These are phyloP conservation scores for Dittrichia graveolens DNA, from an alignment of 129 eudicot species.

Conservation along the genomic window DNA sequence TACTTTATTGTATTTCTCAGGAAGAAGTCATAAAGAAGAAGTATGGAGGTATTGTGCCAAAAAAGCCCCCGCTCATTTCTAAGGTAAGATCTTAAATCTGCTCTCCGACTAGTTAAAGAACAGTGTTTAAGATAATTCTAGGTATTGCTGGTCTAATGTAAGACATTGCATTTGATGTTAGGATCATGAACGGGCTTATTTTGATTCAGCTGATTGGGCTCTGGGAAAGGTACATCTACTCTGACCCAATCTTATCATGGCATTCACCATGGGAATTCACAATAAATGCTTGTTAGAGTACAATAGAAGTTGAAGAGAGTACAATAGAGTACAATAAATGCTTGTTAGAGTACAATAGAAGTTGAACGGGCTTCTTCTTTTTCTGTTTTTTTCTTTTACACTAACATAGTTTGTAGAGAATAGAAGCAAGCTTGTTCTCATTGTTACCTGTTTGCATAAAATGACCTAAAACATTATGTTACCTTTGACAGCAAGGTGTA, in stretches of 20 bases:
- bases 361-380: too few relatives aligned
- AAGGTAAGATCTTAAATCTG: conserved; percentile 52
- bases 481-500: conserved; percentile 81
- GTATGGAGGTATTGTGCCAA: conserved; percentile 91
- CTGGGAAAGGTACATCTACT: conserved; percentile 71
- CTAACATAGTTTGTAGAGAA: conserved; percentile 1
- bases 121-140: conserved; percentile 16
- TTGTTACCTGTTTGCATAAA: background rate
- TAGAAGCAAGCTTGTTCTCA: background rate
- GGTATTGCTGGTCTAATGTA: conserved; percentile 16
- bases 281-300: conserved; percentile 14
- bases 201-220: conserved; percentile 99
- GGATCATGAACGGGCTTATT: conserved; percentile 98
- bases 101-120: conserved; percentile 6
- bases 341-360: conserved; percentile 9
- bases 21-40: conserved; percentile 77
- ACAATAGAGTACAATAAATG: conserved; percentile 3
- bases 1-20: conserved; percentile 37
- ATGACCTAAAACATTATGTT: background rate
- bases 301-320: conserved; percentile 5
- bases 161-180: conserved; percentile 36
- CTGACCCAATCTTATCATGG: conserved; percentile 4
- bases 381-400: background rate
- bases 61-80: conserved; percentile 90
- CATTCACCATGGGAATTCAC: conserved; percentile 1